These are phyloP conservation scores for Alternaria incomplexa DNA, from an alignment of 2,329 filamentous ascomycete genomes.

Conservation along the genomic window DNA sequence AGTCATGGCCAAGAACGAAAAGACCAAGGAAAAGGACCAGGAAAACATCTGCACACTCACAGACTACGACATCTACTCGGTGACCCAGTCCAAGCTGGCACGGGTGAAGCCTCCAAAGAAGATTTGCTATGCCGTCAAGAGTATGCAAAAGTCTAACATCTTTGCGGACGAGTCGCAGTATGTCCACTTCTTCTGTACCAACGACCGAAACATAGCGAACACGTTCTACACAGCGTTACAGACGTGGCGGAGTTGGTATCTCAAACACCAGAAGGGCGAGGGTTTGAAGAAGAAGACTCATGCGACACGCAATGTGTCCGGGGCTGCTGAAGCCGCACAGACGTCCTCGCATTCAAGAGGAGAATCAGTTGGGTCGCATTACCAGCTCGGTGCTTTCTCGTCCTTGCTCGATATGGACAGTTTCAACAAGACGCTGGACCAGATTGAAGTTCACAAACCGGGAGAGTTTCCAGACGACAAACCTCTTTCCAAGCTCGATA, in stretches of 20 bases:
- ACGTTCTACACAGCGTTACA: conserved; percentile 76
- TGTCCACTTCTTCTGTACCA: conserved; percentile 88
- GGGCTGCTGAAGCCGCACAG: conserved; percentile 20
- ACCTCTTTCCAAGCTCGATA: conserved; percentile 30
- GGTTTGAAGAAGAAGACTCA: conserved; percentile 51
- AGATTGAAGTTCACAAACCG: conserved; percentile 29
- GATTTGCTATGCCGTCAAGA: conserved; percentile 86
- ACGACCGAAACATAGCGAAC: conserved; percentile 70
- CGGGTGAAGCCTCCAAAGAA: conserved; percentile 85
- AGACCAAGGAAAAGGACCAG: conserved; percentile 64
- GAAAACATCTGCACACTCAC: conserved; percentile 80
- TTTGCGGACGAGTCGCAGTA: conserved; percentile 85
- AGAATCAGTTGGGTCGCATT: conserved; percentile 58
- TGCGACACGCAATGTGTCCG: conserved; percentile 30
- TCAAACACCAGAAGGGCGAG: conserved; percentile 73
- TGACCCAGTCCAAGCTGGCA: conserved; percentile 70
- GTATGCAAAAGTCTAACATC: conserved; percentile 84
- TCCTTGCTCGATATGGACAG: conserved; percentile 69
- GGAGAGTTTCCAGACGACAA: conserved; percentile 37
- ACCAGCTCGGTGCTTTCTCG: conserved; percentile 69
- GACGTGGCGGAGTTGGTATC: conserved; percentile 88
- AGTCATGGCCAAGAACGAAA: conserved; percentile 72
- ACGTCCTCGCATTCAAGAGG: conserved; percentile 35
- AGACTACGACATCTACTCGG: conserved; percentile 90
- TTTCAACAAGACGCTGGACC: conserved; percentile 56